Conservation (phyloP, 225 moss, liverwort and hornwort species). For the Polytrichum commune region DNA sequence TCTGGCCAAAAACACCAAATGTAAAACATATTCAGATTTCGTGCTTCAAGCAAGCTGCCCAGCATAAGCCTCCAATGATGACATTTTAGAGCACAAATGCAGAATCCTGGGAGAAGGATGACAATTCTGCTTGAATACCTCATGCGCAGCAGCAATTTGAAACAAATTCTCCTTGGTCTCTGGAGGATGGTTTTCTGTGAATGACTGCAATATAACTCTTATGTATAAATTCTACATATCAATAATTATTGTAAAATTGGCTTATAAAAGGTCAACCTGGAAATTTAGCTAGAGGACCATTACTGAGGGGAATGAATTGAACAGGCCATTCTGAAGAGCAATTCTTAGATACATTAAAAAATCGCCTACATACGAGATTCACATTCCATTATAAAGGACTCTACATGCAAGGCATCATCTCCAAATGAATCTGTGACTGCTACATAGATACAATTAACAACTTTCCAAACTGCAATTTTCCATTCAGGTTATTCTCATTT, state of each 20-base stretch:
- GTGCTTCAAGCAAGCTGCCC: background rate
- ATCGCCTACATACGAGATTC: too few species aligned
- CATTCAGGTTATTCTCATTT: too few species aligned
- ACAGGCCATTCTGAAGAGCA: too few species aligned
- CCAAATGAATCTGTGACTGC: too few species aligned
- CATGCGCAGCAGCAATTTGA: conserved; percentile 72
- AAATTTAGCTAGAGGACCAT: too few species aligned
- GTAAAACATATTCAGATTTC: background rate
- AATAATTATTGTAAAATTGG: background rate
- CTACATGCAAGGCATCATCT: too few species aligned
- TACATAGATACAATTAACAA: too few species aligned
- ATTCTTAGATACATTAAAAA: too few species aligned
- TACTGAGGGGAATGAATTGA: too few species aligned
- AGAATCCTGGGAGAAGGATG: background rate
- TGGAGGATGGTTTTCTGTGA: conserved; percentile 86
- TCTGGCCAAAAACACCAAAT: conserved; percentile 16
- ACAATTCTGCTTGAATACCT: conserved; percentile 36
- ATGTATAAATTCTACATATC: conserved; percentile 9
- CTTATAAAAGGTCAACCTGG: background rate
- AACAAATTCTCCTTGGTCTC: conserved; percentile 76
- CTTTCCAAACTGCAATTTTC: too few species aligned
- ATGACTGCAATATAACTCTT: conserved; percentile 53
- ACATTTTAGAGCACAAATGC: background rate
- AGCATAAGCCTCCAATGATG: background rate
- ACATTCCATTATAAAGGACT: too few species aligned